Evolutionary conservation across 257 asterid species (phyloP).

Genomic region (Petrea volubilis): DNA sequence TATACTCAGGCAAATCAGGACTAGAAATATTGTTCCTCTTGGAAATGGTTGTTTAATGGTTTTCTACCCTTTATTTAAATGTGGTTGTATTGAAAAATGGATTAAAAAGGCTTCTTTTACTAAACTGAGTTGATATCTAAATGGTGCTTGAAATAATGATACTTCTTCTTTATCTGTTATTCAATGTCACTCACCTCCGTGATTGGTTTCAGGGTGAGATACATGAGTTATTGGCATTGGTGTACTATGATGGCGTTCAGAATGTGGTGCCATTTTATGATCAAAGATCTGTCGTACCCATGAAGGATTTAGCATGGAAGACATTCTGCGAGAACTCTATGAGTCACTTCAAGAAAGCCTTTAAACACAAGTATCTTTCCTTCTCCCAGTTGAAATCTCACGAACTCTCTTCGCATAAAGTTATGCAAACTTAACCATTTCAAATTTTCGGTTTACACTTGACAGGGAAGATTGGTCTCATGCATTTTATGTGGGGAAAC

Average conservation of each 20-base stretch:
- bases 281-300: conserved; percentile 74
- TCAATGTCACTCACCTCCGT: conserved; percentile 12
- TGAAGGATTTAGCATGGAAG: conserved; percentile 74
- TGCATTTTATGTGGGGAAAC: conserved; percentile 93
- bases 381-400: conserved; percentile 29
- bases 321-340: conserved; percentile 84
- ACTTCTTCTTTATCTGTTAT: conserved; percentile 5
- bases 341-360: conserved; percentile 92
- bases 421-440: conserved; percentile 19
- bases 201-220: conserved; percentile 82
- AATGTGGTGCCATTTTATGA: conserved; percentile 97
- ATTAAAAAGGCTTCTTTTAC: conserved; percentile 11
- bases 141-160: conserved; percentile 20
- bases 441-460: conserved; percentile 23
- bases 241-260: conserved; percentile 94
- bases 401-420: conserved; percentile 27
- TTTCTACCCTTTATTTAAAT: not conserved
- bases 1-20: conserved; percentile 13
- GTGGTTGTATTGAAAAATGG: conserved; percentile 13
- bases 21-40: conserved; percentile 11
- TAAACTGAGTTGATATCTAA: conserved; percentile 12
- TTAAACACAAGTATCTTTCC: conserved; percentile 64
- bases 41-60: conserved; percentile 5
- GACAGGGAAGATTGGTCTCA: conserved; percentile 98
- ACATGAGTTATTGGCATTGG: conserved; percentile 92